Percentiles rank a stretch among this genome's conserved stretches.
Evolutionary conservation across 1,284 basidiomycete species (phyloP).

Genomic region (Neonothopanus nambi): DNA sequence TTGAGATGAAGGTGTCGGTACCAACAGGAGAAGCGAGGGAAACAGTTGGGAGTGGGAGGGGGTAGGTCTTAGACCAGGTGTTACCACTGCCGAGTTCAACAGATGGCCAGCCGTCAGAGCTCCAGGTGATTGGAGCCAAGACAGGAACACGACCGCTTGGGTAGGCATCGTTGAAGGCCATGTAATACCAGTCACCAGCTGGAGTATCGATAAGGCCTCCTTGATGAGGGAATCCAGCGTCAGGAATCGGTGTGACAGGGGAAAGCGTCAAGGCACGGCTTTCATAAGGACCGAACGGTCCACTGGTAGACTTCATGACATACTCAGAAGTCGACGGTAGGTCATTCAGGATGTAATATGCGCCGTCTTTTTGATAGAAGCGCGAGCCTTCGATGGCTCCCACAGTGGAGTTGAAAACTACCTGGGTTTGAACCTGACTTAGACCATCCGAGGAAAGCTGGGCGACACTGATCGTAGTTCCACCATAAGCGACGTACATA

Average conservation of each 20-base stretch:
- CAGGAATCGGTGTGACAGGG: constrained; percentile 5
- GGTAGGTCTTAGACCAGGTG: constrained; percentile 18
- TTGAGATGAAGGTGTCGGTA: constrained; percentile 21
- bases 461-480: constrained; percentile 18
- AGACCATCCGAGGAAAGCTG: constrained; percentile 20
- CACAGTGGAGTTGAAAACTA: constrained; percentile 13
- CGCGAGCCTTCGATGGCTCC: constrained; percentile 18
- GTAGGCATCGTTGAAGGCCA: constrained; percentile 19
- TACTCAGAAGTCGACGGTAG: constrained; percentile 15
- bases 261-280: constrained; percentile 11
- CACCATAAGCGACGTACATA: constrained; percentile 22
- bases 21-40: constrained; percentile 17
- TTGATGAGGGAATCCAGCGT: constrained; percentile 18
- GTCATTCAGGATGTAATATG: constrained; percentile 22
- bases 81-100: constrained; percentile 19
- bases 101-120: constrained; percentile 20
- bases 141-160: constrained; percentile 22
- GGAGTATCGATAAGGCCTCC: constrained; percentile 20
- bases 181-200: constrained; percentile 19
- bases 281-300: constrained; percentile 20
- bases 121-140: constrained; percentile 22
- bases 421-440: constrained; percentile 15
- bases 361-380: constrained; percentile 21
- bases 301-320: constrained; percentile 14
- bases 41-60: constrained; percentile 15